Percentiles rank a stretch among this genome's conserved stretches.
Evolutionary conservation across 441 rosid genomes (phyloP).

Genomic region (Pelargonium citronellum): DNA sequence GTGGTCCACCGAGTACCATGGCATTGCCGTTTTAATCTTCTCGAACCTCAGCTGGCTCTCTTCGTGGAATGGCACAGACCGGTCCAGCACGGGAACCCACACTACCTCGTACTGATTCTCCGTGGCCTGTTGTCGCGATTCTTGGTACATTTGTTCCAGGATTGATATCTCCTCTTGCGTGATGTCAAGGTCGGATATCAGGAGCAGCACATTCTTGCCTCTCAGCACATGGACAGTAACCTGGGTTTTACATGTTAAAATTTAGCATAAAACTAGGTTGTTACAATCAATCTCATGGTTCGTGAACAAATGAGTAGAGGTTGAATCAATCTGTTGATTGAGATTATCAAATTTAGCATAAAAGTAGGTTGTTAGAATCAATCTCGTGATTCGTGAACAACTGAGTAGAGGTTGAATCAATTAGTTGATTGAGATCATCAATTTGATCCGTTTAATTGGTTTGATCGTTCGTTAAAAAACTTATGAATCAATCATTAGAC

Average conservation of each 20-base stretch:
- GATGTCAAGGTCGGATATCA: constrained; percentile 35
- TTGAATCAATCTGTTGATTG: not conserved
- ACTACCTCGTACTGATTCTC: constrained; percentile 37
- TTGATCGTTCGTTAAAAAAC: too few relatives aligned
- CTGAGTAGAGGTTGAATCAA: not conserved
- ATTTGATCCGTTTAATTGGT: not conserved
- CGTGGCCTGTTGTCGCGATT: constrained; percentile 20
- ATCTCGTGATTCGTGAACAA: too few relatives aligned
- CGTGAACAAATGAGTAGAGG: too few relatives aligned
- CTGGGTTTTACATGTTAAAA: constrained; percentile 20
- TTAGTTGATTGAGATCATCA: not conserved
- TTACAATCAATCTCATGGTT: too few relatives aligned
- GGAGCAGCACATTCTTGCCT: constrained; percentile 34
- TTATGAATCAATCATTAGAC: too few relatives aligned
- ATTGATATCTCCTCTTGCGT: constrained; percentile 22
- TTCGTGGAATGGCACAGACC: constrained; percentile 24
- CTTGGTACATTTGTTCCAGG: constrained; percentile 29
- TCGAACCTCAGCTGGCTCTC: constrained; percentile 20
- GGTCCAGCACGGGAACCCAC: constrained; percentile 40
- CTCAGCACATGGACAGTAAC: constrained; percentile 27
- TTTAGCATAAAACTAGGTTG: not conserved
- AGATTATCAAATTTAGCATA: not conserved
- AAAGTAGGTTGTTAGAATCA: too few relatives aligned
- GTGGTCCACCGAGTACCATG: constrained; percentile 37
- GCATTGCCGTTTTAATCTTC: constrained; percentile 24